Evolutionary conservation across 768 basidiomycete genomes (phyloP), one percentile per base, ranked within the genome.

Genomic region (Glaciozyma antarctica): DNA sequence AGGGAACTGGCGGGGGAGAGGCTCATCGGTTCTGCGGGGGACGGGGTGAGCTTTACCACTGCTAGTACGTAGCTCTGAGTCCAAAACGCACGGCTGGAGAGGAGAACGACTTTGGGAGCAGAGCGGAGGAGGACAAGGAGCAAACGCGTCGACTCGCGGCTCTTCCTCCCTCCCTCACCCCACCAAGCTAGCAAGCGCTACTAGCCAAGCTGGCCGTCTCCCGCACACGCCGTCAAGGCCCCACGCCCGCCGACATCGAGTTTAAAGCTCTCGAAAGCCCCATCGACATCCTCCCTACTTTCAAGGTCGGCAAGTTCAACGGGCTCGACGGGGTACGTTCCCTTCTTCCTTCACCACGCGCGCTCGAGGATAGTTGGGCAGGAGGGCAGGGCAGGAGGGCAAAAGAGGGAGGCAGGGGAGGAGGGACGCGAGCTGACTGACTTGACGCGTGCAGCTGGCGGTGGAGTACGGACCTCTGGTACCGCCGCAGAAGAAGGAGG

Each of bases 391-490:
- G 22, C 2, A 28, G 19, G 30, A 30, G 30, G 28, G 56, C n/a
- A n/a, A n/a, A n/a, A n/a, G 26, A 9, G 5, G 30, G 19, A 30
- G 53, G 30, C 6, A 30, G 5, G n/a, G 22, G 15, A 28, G 19
- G 30, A 30, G 30, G 28, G 56, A 41, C n/a, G 19, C 32, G n/a
- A n/a, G n/a, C 26, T 15, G 5, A 3, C 45, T 22, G 41, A 57
- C 54, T 43, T 41, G 24, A 38, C 32, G 49, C 58, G 22, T 28
- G 68, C 65, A 66, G 62, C 49, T 43, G 13, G 24, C 76, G 95
- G 49, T 51, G 91, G 86, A 86, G 60, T 95, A 90, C 72, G 95
- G 95, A 3, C 94, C 95, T 24, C 83, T 99, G 60, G 81, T 86
- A 9, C 93, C 95, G 1, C 94, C 94, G 8, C 82, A 84, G 63